Evolutionary conservation across 1,284 basidiomycete species (phyloP), one percentile per base, ranked within the genome.

Genomic region (Stygiomarasmius scandens): DNA sequence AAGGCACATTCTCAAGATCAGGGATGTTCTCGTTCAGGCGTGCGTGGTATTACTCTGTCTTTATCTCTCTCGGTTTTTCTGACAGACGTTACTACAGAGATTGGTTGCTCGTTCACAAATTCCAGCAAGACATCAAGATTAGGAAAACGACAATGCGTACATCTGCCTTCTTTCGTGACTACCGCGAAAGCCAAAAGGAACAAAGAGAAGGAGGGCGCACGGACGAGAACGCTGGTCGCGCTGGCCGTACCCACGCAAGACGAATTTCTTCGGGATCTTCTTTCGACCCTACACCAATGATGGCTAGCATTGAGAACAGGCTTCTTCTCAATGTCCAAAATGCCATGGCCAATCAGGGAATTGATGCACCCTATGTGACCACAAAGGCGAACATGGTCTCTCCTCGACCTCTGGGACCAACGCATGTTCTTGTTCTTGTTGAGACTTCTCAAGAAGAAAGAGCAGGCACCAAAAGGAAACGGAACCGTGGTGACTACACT

Each of bases 371-470:
- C 55, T 71, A 25, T 70, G 66, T 54, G 67, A 67, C 1, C 25
- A 22, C 10, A 65, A 71, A 9, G 63, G 64, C 36, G 63, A 41
- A 41, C 4, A 41, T 74, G 5, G 64, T 75, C 25, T 76, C 74
- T 1, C 76, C 74, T 1, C 70, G 72, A 6, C 71, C 70, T 2
- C 64, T 76, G 6, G 73, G 68, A 1, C 70, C 74, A 2, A 77
- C 76, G 0, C 76, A 77, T 55, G 67, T 75, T 22, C 68, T 77
- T 29, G 61, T 75, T 12, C 12, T 34, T 9, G 61, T 70, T 20
- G n/a, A 41, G 5, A 16, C 38, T 16, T 41, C 38, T 12, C 66
- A 71, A 44, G 58, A 64, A 5, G 55, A 32, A 32, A 32, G 12
- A 32, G 29, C 29, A 6, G 29, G 29, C 12, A 32, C 4, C 16